Evolutionary conservation across 495 filamentous ascomycete genomes (phyloP).

Genomic region (Trichoderma asperelloides): DNA sequence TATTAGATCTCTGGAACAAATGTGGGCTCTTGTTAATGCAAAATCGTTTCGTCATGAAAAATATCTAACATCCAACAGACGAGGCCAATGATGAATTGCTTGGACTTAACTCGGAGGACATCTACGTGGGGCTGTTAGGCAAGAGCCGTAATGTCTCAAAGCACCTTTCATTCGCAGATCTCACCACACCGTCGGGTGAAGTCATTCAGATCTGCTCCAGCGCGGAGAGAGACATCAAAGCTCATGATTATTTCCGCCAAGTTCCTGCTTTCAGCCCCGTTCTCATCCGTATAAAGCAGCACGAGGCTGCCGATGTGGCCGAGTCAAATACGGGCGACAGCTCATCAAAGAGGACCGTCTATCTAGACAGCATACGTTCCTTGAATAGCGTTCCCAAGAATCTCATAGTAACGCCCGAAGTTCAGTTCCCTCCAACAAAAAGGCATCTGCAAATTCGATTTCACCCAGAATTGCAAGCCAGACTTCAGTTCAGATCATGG

Average conservation of each 20-base stretch:
- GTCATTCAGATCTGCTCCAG: constrained; percentile 29
- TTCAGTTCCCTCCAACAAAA: constrained; percentile 60
- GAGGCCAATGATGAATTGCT: neutral
- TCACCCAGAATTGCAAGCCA: constrained; percentile 49
- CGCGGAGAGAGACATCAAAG: constrained; percentile 14
- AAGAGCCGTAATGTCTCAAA: constrained; percentile 10
- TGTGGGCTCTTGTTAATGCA: neutral
- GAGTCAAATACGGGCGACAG: neutral
- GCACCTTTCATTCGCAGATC: constrained; percentile 11
- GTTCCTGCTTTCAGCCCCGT: constrained; percentile 33
- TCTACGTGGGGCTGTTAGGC: constrained; percentile 10
- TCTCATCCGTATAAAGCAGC: constrained; percentile 14
- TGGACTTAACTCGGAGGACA: neutral
- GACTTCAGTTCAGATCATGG: constrained; percentile 50
- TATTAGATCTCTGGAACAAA: neutral
- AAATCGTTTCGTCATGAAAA: neutral
- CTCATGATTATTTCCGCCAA: constrained; percentile 22
- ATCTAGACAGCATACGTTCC: constrained; percentile 49
- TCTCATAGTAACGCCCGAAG: constrained; percentile 62
- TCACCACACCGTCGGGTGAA: constrained; percentile 4
- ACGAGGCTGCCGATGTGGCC: neutral
- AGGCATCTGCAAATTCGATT: constrained; percentile 82
- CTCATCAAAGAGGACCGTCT: constrained; percentile 13
- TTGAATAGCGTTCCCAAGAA: constrained; percentile 72
- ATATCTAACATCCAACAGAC: neutral